Evolutionary conservation across 139 green algal genomes (phyloP), one percentile per base, ranked within the genome.

Genomic region (Coelastrella sp.): DNA sequence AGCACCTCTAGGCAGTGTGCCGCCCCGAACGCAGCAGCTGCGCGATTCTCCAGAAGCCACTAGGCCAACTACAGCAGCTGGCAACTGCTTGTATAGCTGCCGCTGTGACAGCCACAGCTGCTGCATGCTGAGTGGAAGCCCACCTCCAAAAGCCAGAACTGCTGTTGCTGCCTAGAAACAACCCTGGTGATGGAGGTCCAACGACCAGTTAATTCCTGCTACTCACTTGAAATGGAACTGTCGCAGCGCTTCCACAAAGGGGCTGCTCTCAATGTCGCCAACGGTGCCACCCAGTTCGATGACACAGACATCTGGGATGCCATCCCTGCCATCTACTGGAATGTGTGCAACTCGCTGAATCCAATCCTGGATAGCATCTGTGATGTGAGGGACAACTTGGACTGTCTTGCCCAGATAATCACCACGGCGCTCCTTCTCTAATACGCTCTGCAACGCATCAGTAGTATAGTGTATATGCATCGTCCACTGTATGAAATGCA

Each of bases 321-420:
- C 85, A 73, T 83, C 75, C 25, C 75, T 35, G 75, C 86, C 86
- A 25, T 85, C 75, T 20, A 90, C 86, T 57, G 98, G 96, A 1
- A 97, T 87, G 74, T 97, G 94, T 12, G 97, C 97, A 61, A 99
- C 98, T 6, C 97, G 94, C 92, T 99, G 96, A 79, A 99, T 99
- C 98, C 98, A 99, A 84, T 99, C 97, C 87, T 98, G 98, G 87
- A 99, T 99, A 66, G 96, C 98, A 87, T 99, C 97, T 8, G 98
- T 99, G 83, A 99, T 97, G 94, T 99, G 98, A 0, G 98, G 98
- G 74, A 99, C 97, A 59, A 99, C 97, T 93, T 99, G 98, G 84
- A 99, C 98, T 14, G 98, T 99, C 93, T 99, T 99, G 63, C 98
- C 98, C 60, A 99, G 93, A 92, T 99, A 99, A 93, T 99, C 98